Conservation (phyloP, 1,284 basidiomycete species). For the Trichosporon sp. region DNA sequence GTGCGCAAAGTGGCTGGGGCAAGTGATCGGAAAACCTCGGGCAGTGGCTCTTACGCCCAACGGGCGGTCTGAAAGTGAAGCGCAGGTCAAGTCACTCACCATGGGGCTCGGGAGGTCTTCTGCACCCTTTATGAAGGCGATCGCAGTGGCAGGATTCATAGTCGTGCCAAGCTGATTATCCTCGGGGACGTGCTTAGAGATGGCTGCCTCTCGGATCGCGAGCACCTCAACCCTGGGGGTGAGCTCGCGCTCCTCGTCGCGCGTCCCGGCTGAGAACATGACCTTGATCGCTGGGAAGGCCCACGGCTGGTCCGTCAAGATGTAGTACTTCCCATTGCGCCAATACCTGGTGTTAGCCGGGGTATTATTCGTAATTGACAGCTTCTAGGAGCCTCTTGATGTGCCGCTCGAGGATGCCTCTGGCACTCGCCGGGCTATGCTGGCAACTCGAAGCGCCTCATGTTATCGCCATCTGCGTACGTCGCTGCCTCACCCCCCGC, state of each 20-base stretch:
- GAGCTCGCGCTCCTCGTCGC: not conserved
- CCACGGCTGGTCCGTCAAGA: slow-evolving; percentile 50
- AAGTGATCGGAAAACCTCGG: too few relatives aligned
- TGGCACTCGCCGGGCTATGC: too few relatives aligned
- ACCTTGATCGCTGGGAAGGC: slow-evolving; percentile 56
- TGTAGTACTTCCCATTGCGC: slow-evolving; percentile 27
- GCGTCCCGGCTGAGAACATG: slow-evolving; percentile 13
- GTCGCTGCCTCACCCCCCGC: too few relatives aligned
- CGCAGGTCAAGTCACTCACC: slow-evolving; percentile 11
- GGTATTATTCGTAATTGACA: not conserved
- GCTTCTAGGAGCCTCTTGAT: too few relatives aligned
- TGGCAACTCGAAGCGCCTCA: too few relatives aligned
- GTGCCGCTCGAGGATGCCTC: too few relatives aligned
- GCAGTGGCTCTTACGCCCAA: too few relatives aligned
- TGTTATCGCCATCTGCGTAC: too few relatives aligned
- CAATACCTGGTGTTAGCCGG: slow-evolving; percentile 23
- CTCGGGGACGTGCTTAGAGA: slow-evolving; percentile 14
- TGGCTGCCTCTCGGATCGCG: slow-evolving; percentile 13
- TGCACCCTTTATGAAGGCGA: slow-evolving; percentile 7
- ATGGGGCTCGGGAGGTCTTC: slow-evolving; percentile 19
- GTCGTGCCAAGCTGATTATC: slow-evolving; percentile 16
- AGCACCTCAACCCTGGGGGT: slow-evolving; percentile 8
- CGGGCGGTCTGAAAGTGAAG: not conserved
- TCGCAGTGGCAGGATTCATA: slow-evolving; percentile 15
- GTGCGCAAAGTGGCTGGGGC: too few relatives aligned